A percentile compares a stretch with the other conserved stretches of the same genome.
phyloP scores from a whole-genome alignment of 2,329 filamentous ascomycete genomes.

The Diaporthe ampelina region DNA sequence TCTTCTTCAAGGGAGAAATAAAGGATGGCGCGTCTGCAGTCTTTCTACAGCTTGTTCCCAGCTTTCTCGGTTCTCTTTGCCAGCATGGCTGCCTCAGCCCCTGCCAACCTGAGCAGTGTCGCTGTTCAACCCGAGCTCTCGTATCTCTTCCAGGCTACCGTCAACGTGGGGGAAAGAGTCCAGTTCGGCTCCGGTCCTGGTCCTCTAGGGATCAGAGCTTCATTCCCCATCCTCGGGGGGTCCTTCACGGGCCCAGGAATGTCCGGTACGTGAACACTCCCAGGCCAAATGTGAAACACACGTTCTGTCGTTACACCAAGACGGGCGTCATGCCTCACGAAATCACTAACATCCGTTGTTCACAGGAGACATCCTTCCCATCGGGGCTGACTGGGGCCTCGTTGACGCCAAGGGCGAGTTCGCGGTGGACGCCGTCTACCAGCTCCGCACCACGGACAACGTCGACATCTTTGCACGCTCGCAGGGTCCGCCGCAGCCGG shows the following conservation, averaged over 20 bases:
- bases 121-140: neutral
- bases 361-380: neutral
- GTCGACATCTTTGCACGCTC: constrained; percentile 12
- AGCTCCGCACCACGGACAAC: constrained; percentile 15
- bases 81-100: neutral
- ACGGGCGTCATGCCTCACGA: too few relatives aligned
- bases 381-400: neutral
- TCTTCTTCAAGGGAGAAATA: neutral
- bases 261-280: neutral
- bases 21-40: neutral
- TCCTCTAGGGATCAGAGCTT: neutral
- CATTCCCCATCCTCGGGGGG: neutral
- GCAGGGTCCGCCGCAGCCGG: neutral
- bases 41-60: neutral
- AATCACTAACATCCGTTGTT: too few relatives aligned
- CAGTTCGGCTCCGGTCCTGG: neutral
- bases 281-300: too few relatives aligned
- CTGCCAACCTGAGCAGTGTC: neutral
- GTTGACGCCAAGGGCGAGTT: constrained; percentile 1
- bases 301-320: too few relatives aligned
- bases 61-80: neutral
- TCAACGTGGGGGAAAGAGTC: neutral
- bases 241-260: neutral
- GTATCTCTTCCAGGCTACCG: neutral
- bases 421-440: constrained; percentile 1